Conservation (phyloP, 305 asterid species). For the Coffea humblotiana region DNA sequence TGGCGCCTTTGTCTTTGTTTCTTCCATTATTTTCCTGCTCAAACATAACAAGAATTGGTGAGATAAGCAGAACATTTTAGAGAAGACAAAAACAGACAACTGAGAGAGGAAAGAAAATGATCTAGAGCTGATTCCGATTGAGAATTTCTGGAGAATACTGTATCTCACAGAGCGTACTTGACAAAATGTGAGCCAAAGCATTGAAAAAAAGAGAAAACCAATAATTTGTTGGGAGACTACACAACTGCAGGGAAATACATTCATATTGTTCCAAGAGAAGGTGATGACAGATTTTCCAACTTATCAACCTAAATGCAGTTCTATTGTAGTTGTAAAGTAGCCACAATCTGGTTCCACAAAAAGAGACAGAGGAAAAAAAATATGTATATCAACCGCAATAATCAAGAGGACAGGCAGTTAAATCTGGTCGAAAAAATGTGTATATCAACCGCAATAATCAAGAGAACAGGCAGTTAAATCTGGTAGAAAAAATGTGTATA, state of each 20-base stretch:
- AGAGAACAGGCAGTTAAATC: not conserved
- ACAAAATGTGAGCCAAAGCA: not conserved
- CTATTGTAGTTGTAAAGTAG: conserved; percentile 9
- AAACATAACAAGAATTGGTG: not conserved
- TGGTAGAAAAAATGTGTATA: not conserved
- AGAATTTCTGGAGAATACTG: not conserved
- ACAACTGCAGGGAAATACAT: not conserved
- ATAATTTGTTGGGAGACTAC: not conserved
- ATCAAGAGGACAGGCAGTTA: conserved; percentile 3
- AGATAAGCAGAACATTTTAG: not conserved
- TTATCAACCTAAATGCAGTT: conserved; percentile 2
- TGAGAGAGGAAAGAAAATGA: not conserved
- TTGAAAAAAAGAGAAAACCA: not conserved
- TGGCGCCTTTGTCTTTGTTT: conserved; percentile 17
- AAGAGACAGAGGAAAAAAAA: not conserved
- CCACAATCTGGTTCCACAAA: conserved; percentile 11
- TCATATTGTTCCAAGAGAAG: not conserved
- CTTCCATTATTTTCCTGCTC: conserved; percentile 34
- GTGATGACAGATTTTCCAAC: not conserved
- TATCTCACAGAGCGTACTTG: not conserved
- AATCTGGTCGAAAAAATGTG: not conserved
- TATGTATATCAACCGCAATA: not conserved
- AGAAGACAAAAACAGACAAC: not conserved
- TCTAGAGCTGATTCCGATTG: not conserved
- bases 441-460: not conserved